These are phyloP conservation scores for Luvunga scandens DNA, from an alignment of 345 rosid species.

Conservation along the genomic window DNA sequence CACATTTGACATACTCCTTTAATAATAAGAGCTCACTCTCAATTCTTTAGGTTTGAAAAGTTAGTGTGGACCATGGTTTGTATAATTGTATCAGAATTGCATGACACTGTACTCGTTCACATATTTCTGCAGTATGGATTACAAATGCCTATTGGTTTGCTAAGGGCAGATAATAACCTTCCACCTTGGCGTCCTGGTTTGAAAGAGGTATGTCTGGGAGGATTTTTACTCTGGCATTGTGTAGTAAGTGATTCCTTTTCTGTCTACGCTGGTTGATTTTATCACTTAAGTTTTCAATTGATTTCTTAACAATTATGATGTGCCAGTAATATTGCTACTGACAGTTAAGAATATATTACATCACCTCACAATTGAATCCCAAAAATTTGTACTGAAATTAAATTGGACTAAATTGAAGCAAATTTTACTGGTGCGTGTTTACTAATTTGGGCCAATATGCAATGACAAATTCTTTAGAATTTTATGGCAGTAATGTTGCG, in stretches of 20 bases:
- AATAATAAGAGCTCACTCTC: background rate
- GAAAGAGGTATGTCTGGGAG: conserved; percentile 56
- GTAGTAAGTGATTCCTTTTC: background rate
- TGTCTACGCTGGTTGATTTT: background rate
- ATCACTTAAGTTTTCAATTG: background rate
- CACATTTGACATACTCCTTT: background rate
- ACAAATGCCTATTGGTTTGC: conserved; percentile 72
- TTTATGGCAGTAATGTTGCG: background rate
- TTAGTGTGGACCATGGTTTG: background rate
- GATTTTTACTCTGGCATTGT: background rate
- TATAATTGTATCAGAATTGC: background rate
- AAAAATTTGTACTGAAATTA: background rate
- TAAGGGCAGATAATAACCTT: conserved; percentile 89
- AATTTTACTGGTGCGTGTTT: no score
- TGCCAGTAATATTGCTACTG: background rate
- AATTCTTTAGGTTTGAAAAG: background rate
- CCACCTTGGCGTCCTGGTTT: conserved; percentile 94
- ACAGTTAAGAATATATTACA: background rate
- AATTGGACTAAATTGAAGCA: background rate
- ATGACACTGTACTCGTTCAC: conserved; percentile 7
- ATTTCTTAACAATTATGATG: background rate
- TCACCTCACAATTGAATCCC: background rate
- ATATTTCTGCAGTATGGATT: conserved; percentile 69
- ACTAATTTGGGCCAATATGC: background rate
- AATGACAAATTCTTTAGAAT: background rate